Conservation (phyloP, 768 basidiomycete genomes). For the Trametes meyenii region DNA sequence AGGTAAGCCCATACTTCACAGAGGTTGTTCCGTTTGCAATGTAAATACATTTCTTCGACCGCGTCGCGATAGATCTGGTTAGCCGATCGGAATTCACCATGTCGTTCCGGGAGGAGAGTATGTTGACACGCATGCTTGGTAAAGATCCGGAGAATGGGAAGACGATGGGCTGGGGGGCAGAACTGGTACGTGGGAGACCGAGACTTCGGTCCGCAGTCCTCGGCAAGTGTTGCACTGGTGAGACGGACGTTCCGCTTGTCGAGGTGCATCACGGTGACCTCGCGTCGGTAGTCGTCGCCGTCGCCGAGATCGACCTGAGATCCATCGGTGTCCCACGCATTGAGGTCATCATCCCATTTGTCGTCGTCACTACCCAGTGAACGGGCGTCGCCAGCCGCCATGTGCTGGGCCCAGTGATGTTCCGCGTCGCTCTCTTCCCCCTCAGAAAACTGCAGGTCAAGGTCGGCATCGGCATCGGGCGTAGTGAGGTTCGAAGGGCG, state of each 20-base stretch:
- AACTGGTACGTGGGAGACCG: neutral
- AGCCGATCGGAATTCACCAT: neutral
- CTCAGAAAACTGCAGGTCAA: no score
- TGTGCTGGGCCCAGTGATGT: no score
- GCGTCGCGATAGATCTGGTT: no score
- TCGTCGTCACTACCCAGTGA: neutral
- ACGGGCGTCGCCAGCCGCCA: no score
- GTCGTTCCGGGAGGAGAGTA: neutral
- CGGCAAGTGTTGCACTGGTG: neutral
- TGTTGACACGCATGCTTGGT: neutral
- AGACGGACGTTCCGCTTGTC: neutral
- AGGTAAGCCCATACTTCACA: constrained; percentile 33
- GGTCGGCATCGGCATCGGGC: no score
- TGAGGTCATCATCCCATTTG: no score
- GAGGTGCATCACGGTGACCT: neutral
- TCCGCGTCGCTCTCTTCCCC: no score
- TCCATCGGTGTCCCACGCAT: no score
- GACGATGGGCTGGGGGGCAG: neutral
- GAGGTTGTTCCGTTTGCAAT: neutral
- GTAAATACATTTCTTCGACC: no score
- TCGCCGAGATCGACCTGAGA: neutral
- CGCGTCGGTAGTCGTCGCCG: neutral
- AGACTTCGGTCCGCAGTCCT: neutral
- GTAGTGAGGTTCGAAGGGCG: no score
- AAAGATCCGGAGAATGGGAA: neutral